A percentile compares a stretch with the other conserved stretches of the same genome.
phyloP scores from a whole-genome alignment of 371 early-diverging fungal species.

The Rhizopus arrhizus region DNA sequence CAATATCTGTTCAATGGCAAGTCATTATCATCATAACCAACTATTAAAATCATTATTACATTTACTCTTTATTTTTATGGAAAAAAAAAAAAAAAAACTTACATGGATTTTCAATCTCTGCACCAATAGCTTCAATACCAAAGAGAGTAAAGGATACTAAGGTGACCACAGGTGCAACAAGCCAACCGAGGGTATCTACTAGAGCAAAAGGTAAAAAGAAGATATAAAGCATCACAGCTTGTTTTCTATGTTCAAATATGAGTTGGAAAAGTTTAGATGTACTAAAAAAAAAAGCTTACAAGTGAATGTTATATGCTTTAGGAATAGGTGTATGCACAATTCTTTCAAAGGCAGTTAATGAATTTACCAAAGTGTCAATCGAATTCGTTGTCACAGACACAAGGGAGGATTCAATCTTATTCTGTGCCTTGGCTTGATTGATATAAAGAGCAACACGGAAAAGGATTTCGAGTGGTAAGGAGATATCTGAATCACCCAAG shows the following conservation, averaged over 20 bases:
- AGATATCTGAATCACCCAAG: constrained; percentile 48
- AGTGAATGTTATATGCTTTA: constrained; percentile 76
- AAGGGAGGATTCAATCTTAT: constrained; percentile 55
- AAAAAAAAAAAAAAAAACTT: constrained; percentile 16
- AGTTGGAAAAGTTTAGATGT: background rate
- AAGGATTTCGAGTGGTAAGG: constrained; percentile 62
- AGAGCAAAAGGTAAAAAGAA: constrained; percentile 74
- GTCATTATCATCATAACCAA: constrained; percentile 64
- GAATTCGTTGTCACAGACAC: constrained; percentile 50
- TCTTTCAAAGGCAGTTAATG: constrained; percentile 72
- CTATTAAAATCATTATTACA: constrained; percentile 47
- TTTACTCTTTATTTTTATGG: background rate
- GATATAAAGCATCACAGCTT: constrained; percentile 70
- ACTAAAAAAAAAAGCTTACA: constrained; percentile 35
- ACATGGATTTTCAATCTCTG: constrained; percentile 48
- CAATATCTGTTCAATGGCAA: constrained; percentile 48
- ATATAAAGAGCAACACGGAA: constrained; percentile 58
- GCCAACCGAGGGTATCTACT: constrained; percentile 51
- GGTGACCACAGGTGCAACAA: constrained; percentile 62
- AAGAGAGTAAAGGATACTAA: constrained; percentile 73
- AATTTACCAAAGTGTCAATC: constrained; percentile 60
- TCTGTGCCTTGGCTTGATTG: constrained; percentile 46
- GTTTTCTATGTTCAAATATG: constrained; percentile 47
- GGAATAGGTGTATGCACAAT: constrained; percentile 81
- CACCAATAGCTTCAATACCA: constrained; percentile 74